Conservation (phyloP, 2,329 filamentous ascomycete genomes). For the Mycosphaerelloides madeirae region DNA sequence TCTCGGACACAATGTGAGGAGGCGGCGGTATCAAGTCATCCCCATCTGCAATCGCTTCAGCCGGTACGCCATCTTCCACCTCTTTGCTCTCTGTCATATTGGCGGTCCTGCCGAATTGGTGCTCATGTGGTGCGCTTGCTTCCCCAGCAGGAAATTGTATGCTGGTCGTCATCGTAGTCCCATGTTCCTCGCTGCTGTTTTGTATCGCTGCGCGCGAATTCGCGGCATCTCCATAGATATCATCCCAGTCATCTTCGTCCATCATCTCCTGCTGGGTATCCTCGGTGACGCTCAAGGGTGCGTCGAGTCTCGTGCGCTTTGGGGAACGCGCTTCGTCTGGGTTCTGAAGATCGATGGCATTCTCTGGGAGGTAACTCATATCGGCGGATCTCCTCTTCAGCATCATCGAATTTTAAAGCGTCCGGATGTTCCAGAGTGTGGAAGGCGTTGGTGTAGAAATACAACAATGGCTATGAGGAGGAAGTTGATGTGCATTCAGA, state of each 20-base stretch:
- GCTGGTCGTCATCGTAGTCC: no score
- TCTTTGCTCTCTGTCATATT: background rate
- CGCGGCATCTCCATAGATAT: slow-evolving; percentile 23
- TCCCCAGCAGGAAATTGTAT: no score
- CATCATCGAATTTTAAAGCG: no score
- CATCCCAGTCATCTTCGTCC: slow-evolving; percentile 31
- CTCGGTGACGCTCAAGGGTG: slow-evolving; percentile 31
- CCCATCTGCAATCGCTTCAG: slow-evolving; percentile 11
- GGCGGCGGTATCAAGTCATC: slow-evolving; percentile 13
- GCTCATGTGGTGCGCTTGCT: slow-evolving; percentile 1
- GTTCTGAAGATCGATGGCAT: slow-evolving; percentile 9
- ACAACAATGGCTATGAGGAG: no score
- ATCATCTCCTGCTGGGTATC: slow-evolving; percentile 26
- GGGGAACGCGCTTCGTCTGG: slow-evolving; percentile 31
- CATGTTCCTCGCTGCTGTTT: no score
- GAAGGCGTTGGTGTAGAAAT: no score
- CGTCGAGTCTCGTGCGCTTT: slow-evolving; percentile 40
- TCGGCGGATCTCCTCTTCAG: background rate
- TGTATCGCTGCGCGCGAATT: background rate
- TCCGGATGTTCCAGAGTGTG: no score
- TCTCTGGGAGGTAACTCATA: background rate
- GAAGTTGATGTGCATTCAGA: no score
- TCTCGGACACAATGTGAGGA: slow-evolving; percentile 6
- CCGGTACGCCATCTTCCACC: slow-evolving; percentile 11
- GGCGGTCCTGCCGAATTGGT: slow-evolving; percentile 3